Base-by-base conservation (phyloP, 2,329 filamentous ascomycete species). In the Aspergillus transmontanensis region DNA sequence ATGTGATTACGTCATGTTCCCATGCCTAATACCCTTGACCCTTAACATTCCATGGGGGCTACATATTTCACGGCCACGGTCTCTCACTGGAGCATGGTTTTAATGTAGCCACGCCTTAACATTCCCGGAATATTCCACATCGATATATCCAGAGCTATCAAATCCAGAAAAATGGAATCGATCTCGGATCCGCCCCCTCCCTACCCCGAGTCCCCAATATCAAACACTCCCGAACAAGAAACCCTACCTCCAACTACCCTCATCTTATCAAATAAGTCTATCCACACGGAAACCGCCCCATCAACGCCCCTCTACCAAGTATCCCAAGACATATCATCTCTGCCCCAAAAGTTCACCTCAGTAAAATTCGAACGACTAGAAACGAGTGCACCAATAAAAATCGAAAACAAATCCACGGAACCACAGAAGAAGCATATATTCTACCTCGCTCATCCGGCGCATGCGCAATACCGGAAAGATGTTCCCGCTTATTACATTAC, bases 401-500 rank as follows among this genome's bases (percentile, higher is more conserved):
- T 4, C 1, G 14, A 30, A 9, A 50, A 6, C 14, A 30, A 50
- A 10, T 26, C 16, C 5, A 9, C n/a, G 10, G 16, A n/a, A 6
- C n/a, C 46, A 2, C 5, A 50, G 7, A 30, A 19, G 14, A 26
- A 30, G 16, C 46, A 30, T 7, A 7, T 30, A 30, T 50, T 50
- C 46, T 50, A 28, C 7, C 46, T 69, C 3, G 66, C 55, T 6
- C 67, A 69, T 16, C 67, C 67, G 6, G 32, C 36, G 21, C 58
- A 68, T 57, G 67, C 66, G 1, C 66, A 58, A 39, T 69, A 69
- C 48, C 67, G 67, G 10, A 57, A 41, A 6, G 67, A 68, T 16
- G 57, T 65, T 43, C 66, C 67, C 12, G 62, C 51, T 1, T 69
- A 68, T 26, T 69, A 69, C 41, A 61, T 67, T 12, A 69, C 67